Conservation (phyloP, 345 rosid species). For the Jatropha curcas region DNA sequence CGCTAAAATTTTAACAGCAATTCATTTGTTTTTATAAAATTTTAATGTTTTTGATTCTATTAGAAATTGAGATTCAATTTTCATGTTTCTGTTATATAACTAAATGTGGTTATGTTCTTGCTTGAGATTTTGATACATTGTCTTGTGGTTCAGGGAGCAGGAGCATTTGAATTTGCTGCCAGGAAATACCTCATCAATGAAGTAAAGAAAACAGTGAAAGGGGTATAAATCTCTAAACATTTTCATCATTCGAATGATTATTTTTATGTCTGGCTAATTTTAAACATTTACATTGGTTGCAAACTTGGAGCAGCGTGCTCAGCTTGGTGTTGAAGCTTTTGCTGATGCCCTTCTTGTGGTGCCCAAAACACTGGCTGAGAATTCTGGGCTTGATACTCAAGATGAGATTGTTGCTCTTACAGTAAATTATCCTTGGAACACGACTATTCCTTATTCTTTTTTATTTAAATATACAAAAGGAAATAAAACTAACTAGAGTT, state of each 20-base stretch:
- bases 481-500: not conserved
- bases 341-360: slow-evolving; percentile 97
- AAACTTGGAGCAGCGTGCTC: slow-evolving; percentile 73
- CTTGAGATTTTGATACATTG: slow-evolving; percentile 11
- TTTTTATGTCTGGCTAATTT: not conserved
- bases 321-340: slow-evolving; percentile 95
- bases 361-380: slow-evolving; percentile 96
- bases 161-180: slow-evolving; percentile 97
- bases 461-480: not conserved
- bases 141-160: slow-evolving; percentile 69
- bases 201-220: slow-evolving; percentile 88
- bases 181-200: slow-evolving; percentile 79
- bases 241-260: not conserved
- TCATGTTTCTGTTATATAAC: not conserved
- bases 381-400: slow-evolving; percentile 94
- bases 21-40: not conserved
- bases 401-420: slow-evolving; percentile 85
- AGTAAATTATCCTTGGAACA: slow-evolving; percentile 37
- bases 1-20: not conserved
- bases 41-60: not conserved
- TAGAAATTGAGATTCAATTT: not conserved
- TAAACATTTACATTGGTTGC: slow-evolving; percentile 15
- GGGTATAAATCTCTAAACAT: slow-evolving; percentile 52
- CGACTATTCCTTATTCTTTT: not conserved
- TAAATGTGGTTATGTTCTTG: not conserved